phyloP scores from a whole-genome alignment of 768 basidiomycete species.

The Mycena amicta region DNA sequence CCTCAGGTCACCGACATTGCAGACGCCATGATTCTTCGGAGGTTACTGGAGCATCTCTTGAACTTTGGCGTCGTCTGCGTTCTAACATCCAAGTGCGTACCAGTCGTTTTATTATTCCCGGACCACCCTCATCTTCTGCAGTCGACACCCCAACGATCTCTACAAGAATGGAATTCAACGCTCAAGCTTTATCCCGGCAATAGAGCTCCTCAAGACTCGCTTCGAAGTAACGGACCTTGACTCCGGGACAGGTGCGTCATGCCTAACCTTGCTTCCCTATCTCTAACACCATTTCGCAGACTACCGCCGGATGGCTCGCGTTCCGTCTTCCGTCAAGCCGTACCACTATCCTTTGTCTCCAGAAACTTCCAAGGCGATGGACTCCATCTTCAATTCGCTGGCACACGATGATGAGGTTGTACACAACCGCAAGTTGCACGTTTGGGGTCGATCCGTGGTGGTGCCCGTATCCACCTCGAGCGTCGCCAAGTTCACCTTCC shows the following conservation, averaged over 20 bases:
- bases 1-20: conserved; percentile 97
- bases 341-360: conserved; percentile 82
- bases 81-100: conserved; percentile 96
- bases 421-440: conserved; percentile 62
- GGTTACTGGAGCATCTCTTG: conserved; percentile 84
- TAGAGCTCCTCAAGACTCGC: conserved; percentile 85
- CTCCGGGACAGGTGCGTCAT: conserved; percentile 83
- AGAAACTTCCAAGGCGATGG: conserved; percentile 66
- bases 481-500: conserved; percentile 86
- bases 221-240: conserved; percentile 92
- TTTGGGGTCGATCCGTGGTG: conserved; percentile 87
- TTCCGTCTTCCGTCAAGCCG: conserved; percentile 75
- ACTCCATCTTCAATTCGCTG: conserved; percentile 68
- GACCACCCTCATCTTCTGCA: conserved; percentile 32
- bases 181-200: conserved; percentile 91
- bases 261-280: neutral
- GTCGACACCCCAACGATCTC: conserved; percentile 94
- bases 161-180: conserved; percentile 99
- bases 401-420: conserved; percentile 56
- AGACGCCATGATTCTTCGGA: conserved; percentile 95
- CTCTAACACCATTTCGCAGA: conserved; percentile 48
- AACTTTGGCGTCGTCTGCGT: conserved; percentile 91
- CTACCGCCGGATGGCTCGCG: conserved; percentile 91
- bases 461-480: conserved; percentile 80
- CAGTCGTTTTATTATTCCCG: neutral